Conservation (phyloP, 192 early-diverging fungal species). For the Podila epicladia region DNA sequence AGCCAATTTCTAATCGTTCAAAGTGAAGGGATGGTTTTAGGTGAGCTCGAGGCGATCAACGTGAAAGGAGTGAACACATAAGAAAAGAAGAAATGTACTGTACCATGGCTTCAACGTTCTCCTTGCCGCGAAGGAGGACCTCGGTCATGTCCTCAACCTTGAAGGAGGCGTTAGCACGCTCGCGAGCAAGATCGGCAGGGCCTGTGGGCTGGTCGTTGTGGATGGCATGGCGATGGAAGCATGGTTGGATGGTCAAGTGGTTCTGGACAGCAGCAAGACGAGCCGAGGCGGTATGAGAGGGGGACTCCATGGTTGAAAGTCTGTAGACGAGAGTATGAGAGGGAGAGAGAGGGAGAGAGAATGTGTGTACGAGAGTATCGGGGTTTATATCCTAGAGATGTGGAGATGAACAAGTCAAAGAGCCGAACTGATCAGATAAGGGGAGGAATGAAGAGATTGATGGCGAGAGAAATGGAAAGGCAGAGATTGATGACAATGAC, state of each 20-base stretch:
- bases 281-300: slow-evolving; percentile 29
- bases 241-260: slow-evolving; percentile 50
- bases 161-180: slow-evolving; percentile 64
- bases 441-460: not conserved
- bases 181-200: slow-evolving; percentile 60
- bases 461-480: not conserved
- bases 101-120: slow-evolving; percentile 58
- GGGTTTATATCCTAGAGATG: too few relatives aligned
- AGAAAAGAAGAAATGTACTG: not conserved
- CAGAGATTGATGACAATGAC: not conserved
- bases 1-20: slow-evolving; percentile 34
- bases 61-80: not conserved
- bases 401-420: too few relatives aligned
- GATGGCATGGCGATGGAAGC: slow-evolving; percentile 47
- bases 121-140: slow-evolving; percentile 57
- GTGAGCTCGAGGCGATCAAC: not conserved
- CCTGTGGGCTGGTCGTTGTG: slow-evolving; percentile 55
- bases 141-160: slow-evolving; percentile 59
- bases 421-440: not conserved
- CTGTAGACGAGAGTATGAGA: not conserved
- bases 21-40: not conserved
- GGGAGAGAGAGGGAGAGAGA: too few relatives aligned
- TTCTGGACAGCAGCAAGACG: slow-evolving; percentile 52
- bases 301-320: slow-evolving; percentile 19
- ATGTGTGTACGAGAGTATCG: too few relatives aligned